Base-by-base conservation (phyloP, 78 protist species). In the Anaeramoeba flamelloides region DNA sequence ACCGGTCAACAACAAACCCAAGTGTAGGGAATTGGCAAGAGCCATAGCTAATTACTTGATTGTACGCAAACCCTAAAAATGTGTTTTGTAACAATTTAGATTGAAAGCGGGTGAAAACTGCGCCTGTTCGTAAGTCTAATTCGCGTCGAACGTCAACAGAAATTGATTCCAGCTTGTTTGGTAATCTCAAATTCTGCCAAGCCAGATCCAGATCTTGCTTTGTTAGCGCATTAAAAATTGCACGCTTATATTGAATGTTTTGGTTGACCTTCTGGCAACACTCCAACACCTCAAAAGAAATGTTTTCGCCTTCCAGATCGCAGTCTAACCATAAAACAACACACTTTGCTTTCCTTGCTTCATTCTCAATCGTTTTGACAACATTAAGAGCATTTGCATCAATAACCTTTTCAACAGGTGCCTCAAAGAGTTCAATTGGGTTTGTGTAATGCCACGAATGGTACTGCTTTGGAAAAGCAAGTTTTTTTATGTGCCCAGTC, bases 1-100 rank as follows among this genome's bases (percentile, higher is more conserved):
- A 88, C 64, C 96, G 85, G 1, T 94, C 95, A 3, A 94, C 97
- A 2, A 94, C 90, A 78, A 97, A 95, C 30, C 98, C 97, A 26
- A 97, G 83, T 17, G 98, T 95, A 17, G 99, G 98, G 77, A 95
- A 92, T 77, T 94, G 97, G 78, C 97, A 96, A 0, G 98, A 95
- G 0, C 97, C 99, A 79, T 76, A n/a, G n/a, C n/a, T n/a, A n/a
- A n/a, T n/a, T n/a, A n/a, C n/a, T n/a, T n/a, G n/a, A n/a, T n/a
- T n/a, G n/a, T n/a, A n/a, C n/a, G n/a, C n/a, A n/a, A n/a, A n/a
- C n/a, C 1, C 74, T 65, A 36, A 87, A 92, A 41, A 64, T 74
- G 0, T 69, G 37, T 32, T 78, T 81, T 30, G 79, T 26, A 93
- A 76, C 22, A 26, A 69, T 1, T 79, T 53, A 2, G 99, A 93